phyloP scores from a whole-genome alignment of 176 grass and related monocot species.

The Themeda triandra region DNA sequence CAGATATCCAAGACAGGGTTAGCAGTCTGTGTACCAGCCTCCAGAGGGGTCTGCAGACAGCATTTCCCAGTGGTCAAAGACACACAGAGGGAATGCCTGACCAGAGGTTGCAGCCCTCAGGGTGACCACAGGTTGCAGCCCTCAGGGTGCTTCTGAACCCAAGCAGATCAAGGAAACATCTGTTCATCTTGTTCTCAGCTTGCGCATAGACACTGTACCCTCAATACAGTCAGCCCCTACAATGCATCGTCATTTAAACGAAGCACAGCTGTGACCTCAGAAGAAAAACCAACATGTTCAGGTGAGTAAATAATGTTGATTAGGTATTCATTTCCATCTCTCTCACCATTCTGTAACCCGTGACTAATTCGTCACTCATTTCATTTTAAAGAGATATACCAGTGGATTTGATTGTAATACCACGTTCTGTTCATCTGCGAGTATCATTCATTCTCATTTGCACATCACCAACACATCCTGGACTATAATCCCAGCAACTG shows the following conservation, averaged over 20 bases:
- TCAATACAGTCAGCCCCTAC: slow-evolving; percentile 58
- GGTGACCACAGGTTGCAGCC: neutral
- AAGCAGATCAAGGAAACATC: slow-evolving; percentile 61
- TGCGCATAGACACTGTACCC: slow-evolving; percentile 49
- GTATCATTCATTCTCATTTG: slow-evolving; percentile 52
- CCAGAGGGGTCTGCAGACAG: neutral
- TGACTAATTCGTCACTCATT: slow-evolving; percentile 55
- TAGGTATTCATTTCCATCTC: slow-evolving; percentile 48
- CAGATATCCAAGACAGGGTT: neutral
- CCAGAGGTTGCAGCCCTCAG: neutral
- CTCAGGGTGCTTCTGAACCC: slow-evolving; percentile 9
- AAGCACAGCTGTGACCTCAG: slow-evolving; percentile 57
- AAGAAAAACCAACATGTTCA: slow-evolving; percentile 40
- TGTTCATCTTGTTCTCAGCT: slow-evolving; percentile 74
- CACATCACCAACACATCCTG: slow-evolving; percentile 75
- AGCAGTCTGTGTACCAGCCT: no score
- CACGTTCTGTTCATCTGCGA: slow-evolving; percentile 63
- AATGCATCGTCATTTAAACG: slow-evolving; percentile 55
- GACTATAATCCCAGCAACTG: slow-evolving; percentile 60
- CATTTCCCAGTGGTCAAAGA: slow-evolving; percentile 33
- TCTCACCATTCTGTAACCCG: slow-evolving; percentile 54
- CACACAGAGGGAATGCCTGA: slow-evolving; percentile 20
- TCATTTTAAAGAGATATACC: slow-evolving; percentile 58
- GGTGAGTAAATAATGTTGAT: slow-evolving; percentile 45
- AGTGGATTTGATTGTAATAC: slow-evolving; percentile 73